These are phyloP conservation scores for Phanerodontia chrysosporium DNA, from an alignment of 768 basidiomycete species.

Conservation along the genomic window DNA sequence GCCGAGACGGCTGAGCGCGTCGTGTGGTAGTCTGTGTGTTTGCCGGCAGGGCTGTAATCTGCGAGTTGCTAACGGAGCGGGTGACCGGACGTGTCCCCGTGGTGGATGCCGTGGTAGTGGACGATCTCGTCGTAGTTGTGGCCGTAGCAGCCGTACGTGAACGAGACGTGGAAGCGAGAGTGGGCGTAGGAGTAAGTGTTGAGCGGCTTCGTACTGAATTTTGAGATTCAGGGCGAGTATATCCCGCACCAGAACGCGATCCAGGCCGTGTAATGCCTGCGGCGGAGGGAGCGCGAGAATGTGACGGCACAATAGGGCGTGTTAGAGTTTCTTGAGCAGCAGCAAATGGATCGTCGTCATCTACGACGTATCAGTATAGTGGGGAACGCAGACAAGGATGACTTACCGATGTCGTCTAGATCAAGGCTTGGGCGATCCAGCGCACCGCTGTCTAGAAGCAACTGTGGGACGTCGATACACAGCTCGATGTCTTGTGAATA, in stretches of 20 bases:
- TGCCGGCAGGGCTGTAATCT: not conserved
- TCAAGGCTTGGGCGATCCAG: constrained; percentile 1
- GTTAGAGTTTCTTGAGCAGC: no score
- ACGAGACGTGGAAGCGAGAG: not conserved
- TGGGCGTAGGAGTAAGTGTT: not conserved
- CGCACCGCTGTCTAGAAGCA: constrained; percentile 12
- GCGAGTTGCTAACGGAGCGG: not conserved
- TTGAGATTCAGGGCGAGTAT: not conserved
- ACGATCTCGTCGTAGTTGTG: not conserved
- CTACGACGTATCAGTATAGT: not conserved
- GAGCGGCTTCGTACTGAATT: not conserved
- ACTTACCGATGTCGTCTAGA: not conserved
- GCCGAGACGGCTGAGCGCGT: not conserved
- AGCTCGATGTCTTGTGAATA: constrained; percentile 17
- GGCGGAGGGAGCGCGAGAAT: not conserved
- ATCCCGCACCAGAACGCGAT: not conserved
- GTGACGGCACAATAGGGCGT: not conserved
- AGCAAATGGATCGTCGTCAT: constrained; percentile 4
- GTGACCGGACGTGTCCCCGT: not conserved
- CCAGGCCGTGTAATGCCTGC: not conserved
- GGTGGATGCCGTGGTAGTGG: not conserved
- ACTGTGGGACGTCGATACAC: constrained; percentile 12
- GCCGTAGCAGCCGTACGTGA: not conserved
- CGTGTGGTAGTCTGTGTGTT: not conserved
- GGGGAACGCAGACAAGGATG: no score